phyloP scores from a whole-genome alignment of 306 rosid species.

The Casuarina equisetifolia region DNA sequence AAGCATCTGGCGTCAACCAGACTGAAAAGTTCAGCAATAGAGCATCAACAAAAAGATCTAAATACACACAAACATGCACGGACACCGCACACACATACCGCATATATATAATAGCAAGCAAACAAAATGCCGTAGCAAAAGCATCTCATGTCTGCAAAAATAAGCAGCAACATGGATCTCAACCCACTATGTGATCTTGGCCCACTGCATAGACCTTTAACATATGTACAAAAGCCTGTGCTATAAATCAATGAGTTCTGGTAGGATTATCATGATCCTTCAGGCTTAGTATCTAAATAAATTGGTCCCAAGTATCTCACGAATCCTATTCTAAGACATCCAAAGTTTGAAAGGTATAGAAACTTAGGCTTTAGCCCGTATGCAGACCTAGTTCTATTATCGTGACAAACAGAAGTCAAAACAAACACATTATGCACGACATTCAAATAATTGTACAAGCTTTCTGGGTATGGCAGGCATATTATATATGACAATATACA shows the following conservation, averaged over 20 bases:
- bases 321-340: not conserved
- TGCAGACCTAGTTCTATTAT: not conserved
- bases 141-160: not conserved
- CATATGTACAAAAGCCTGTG: not conserved
- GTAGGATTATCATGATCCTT: not conserved
- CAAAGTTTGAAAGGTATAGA: not conserved
- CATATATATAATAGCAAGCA: not conserved
- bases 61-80: too few species aligned
- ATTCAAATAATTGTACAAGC: constrained; percentile 9
- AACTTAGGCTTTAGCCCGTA: not conserved
- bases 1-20: constrained; percentile 15
- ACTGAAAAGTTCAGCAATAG: not conserved
- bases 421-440: not conserved
- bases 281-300: not conserved
- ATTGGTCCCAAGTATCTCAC: not conserved
- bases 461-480: not conserved
- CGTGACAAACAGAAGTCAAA: not conserved
- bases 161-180: not conserved
- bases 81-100: too few species aligned
- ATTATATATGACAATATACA: constrained; percentile 13
- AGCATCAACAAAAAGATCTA: not conserved
- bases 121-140: not conserved
- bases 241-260: not conserved
- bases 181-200: not conserved
- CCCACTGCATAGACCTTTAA: not conserved